phyloP scores from a whole-genome alignment of 352 stramenopile genomes.

The Phytophthora syringae region DNA sequence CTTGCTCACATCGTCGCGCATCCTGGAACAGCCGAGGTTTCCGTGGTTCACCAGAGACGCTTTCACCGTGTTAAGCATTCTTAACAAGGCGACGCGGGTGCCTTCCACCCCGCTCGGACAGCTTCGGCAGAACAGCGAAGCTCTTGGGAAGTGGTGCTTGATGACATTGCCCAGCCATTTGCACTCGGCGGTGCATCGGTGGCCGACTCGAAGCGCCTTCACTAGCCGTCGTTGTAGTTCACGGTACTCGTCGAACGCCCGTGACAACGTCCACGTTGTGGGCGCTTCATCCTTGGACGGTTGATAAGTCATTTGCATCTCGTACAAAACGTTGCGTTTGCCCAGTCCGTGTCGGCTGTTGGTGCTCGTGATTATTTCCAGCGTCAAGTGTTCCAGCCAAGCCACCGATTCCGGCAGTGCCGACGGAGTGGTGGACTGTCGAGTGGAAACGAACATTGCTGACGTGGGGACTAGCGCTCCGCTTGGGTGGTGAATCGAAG shows the following conservation, averaged over 20 bases:
- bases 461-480: slow-evolving; percentile 5
- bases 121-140: slow-evolving; percentile 39
- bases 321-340: slow-evolving; percentile 36
- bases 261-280: slow-evolving; percentile 36
- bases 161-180: slow-evolving; percentile 63
- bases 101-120: slow-evolving; percentile 35
- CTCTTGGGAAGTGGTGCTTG: slow-evolving; percentile 59
- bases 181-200: slow-evolving; percentile 66
- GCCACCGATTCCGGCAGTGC: slow-evolving; percentile 36
- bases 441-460: slow-evolving; percentile 25
- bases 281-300: slow-evolving; percentile 24
- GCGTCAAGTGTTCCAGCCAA: slow-evolving; percentile 37
- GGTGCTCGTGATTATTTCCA: slow-evolving; percentile 36
- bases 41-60: slow-evolving; percentile 43
- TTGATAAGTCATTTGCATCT: slow-evolving; percentile 42
- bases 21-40: slow-evolving; percentile 39
- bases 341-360: slow-evolving; percentile 21
- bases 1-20: slow-evolving; percentile 38
- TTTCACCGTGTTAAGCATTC: slow-evolving; percentile 45
- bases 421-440: slow-evolving; percentile 7
- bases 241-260: slow-evolving; percentile 50
- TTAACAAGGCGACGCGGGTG: slow-evolving; percentile 33
- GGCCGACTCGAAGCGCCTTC: slow-evolving; percentile 48
- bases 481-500: slow-evolving; percentile 14
- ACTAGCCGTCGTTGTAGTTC: slow-evolving; percentile 48